Evolutionary conservation across 768 basidiomycete species (phyloP).

Genomic region (Amanita inopinata): DNA sequence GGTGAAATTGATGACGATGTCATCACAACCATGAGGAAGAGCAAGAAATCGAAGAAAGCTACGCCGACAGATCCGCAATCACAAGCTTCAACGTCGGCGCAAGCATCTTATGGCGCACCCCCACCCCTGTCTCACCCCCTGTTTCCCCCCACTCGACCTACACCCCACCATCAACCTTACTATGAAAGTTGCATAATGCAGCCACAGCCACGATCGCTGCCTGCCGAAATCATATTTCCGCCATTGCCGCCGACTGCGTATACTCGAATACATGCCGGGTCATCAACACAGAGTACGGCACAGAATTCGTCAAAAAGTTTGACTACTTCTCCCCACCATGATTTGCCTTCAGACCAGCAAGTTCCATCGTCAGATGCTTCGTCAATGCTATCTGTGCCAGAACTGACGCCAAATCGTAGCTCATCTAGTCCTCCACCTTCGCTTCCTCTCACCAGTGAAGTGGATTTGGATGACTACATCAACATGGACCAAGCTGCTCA

Average conservation of each 20-base stretch:
- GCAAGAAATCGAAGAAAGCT: slow-evolving; percentile 40
- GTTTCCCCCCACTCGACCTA: slow-evolving; percentile 45
- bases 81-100: slow-evolving; percentile 16
- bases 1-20: slow-evolving; percentile 26
- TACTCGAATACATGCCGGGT: slow-evolving; percentile 20
- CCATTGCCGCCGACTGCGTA: slow-evolving; percentile 45
- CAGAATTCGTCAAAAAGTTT: slow-evolving; percentile 5
- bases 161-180: slow-evolving; percentile 65
- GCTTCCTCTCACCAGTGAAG: slow-evolving; percentile 28
- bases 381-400: slow-evolving; percentile 42
- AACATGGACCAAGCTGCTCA: slow-evolving; percentile 14
- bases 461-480: slow-evolving; percentile 21
- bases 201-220: slow-evolving; percentile 29
- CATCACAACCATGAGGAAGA: slow-evolving; percentile 26
- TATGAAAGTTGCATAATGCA: slow-evolving; percentile 48
- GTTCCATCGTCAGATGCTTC: slow-evolving; percentile 25
- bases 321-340: slow-evolving; percentile 8
- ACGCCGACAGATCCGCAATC: slow-evolving; percentile 14
- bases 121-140: slow-evolving; percentile 25
- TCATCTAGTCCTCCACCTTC: slow-evolving; percentile 55
- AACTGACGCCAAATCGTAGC: slow-evolving; percentile 48
- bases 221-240: slow-evolving; percentile 66
- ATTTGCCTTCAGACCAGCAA: slow-evolving; percentile 12
- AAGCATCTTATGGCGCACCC: slow-evolving; percentile 16
- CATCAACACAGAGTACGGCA: slow-evolving; percentile 9